Conservation (phyloP, 163 green algal species). For the Trebouxia gelatinosa region DNA sequence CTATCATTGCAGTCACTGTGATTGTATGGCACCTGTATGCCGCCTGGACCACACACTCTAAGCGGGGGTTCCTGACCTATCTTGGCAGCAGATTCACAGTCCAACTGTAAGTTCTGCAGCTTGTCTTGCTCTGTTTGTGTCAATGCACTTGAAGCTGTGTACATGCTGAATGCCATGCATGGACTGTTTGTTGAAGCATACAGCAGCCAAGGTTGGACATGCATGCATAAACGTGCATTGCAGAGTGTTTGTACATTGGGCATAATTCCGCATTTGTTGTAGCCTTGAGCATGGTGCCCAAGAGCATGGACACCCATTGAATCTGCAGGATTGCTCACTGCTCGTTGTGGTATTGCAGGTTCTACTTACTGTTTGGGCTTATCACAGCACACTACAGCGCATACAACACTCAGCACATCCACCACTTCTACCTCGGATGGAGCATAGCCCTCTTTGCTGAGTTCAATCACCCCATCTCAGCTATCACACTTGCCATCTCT, state of each 20-base stretch:
- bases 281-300: too few species aligned
- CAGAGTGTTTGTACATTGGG: too few species aligned
- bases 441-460: slow-evolving; percentile 43
- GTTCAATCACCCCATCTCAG: slow-evolving; percentile 44
- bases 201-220: too few species aligned
- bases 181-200: too few species aligned
- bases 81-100: slow-evolving; percentile 13
- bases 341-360: neutral
- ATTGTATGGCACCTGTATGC: slow-evolving; percentile 26
- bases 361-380: slow-evolving; percentile 6
- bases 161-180: too few species aligned
- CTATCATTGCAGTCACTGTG: slow-evolving; percentile 9
- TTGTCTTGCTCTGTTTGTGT: too few species aligned
- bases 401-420: slow-evolving; percentile 29
- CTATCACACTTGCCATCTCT: slow-evolving; percentile 41
- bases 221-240: too few species aligned
- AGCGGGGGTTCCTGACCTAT: slow-evolving; percentile 14
- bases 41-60: slow-evolving; percentile 7
- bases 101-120: slow-evolving; percentile 24
- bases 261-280: too few species aligned
- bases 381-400: slow-evolving; percentile 23
- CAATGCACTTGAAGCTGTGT: too few species aligned
- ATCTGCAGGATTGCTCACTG: too few species aligned
- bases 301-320: too few species aligned
- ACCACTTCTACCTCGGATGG: slow-evolving; percentile 43